Evolutionary conservation across 2,329 filamentous ascomycete genomes (phyloP).

Genomic region (Helotiales sp.): DNA sequence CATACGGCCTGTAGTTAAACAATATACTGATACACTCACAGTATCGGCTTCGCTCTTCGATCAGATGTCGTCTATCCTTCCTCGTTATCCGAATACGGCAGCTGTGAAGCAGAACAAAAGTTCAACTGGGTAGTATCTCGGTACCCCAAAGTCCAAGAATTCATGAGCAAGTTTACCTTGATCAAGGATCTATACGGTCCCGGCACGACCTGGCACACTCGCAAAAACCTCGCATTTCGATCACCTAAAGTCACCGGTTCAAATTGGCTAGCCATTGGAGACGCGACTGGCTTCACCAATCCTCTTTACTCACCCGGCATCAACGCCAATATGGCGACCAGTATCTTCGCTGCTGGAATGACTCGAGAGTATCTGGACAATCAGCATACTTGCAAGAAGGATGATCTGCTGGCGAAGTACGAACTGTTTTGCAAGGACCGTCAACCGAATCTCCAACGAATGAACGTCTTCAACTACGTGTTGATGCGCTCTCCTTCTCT

Average conservation of each 20-base stretch:
- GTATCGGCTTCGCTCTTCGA: slow-evolving; percentile 31
- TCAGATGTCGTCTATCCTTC: slow-evolving; percentile 23
- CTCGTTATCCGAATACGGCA: slow-evolving; percentile 25
- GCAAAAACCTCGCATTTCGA: slow-evolving; percentile 22
- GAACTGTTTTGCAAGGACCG: slow-evolving; percentile 21
- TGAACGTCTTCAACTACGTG: slow-evolving; percentile 30
- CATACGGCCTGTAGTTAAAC: no score
- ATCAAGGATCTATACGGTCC: slow-evolving; percentile 27
- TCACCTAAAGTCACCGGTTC: slow-evolving; percentile 29
- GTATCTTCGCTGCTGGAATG: slow-evolving; percentile 15
- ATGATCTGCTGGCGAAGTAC: slow-evolving; percentile 12
- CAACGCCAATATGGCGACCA: slow-evolving; percentile 4
- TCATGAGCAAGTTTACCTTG: neutral
- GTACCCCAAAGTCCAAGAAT: neutral
- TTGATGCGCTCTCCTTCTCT: slow-evolving; percentile 24
- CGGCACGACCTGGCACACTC: slow-evolving; percentile 28
- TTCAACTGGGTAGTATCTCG: slow-evolving; percentile 21
- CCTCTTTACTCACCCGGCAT: slow-evolving; percentile 33
- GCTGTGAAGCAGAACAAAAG: slow-evolving; percentile 29
- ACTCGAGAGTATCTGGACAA: slow-evolving; percentile 10
- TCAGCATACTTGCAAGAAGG: neutral
- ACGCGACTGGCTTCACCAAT: slow-evolving; percentile 34
- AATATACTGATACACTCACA: no score
- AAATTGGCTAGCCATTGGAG: slow-evolving; percentile 32
- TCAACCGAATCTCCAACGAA: slow-evolving; percentile 22